phyloP scores from a whole-genome alignment of 169 alveolate genomes.

The Plasmodium knowlesi region DNA sequence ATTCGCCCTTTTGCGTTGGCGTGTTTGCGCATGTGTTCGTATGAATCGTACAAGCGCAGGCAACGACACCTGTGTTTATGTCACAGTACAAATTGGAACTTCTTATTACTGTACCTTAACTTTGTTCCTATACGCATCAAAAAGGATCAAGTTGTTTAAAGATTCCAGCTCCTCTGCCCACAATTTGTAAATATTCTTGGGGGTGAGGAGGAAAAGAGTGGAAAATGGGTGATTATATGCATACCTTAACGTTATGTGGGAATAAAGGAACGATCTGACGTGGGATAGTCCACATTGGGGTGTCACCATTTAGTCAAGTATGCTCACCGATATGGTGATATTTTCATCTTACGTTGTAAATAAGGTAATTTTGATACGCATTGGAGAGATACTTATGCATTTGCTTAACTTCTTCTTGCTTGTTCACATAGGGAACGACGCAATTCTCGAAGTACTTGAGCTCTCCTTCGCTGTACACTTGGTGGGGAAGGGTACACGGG shows the following conservation, averaged over 20 bases:
- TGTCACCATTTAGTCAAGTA: not conserved
- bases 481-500: not conserved
- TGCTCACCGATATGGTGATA: not conserved
- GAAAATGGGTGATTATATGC: not conserved
- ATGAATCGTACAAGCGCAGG: not conserved
- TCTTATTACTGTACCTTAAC: conserved; percentile 5
- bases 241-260: not conserved
- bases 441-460: conserved; percentile 30
- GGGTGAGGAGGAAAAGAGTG: not conserved
- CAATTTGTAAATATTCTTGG: conserved; percentile 49
- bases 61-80: not conserved
- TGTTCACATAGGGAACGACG: conserved; percentile 52
- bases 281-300: not conserved
- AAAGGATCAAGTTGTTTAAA: conserved; percentile 14
- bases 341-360: conserved; percentile 41
- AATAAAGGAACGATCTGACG: not conserved
- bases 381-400: conserved; percentile 20
- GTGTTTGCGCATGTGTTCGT: not conserved
- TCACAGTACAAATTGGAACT: not conserved
- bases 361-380: conserved; percentile 51
- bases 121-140: conserved; percentile 35
- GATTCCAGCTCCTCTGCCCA: conserved; percentile 52
- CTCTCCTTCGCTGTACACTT: conserved; percentile 71
- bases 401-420: conserved; percentile 40
- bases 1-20: not conserved